A percentile compares a stretch with the other conserved stretches of the same genome.
Evolutionary conservation across 495 filamentous ascomycete genomes (phyloP).

Genomic region (Viridothelium virens): DNA sequence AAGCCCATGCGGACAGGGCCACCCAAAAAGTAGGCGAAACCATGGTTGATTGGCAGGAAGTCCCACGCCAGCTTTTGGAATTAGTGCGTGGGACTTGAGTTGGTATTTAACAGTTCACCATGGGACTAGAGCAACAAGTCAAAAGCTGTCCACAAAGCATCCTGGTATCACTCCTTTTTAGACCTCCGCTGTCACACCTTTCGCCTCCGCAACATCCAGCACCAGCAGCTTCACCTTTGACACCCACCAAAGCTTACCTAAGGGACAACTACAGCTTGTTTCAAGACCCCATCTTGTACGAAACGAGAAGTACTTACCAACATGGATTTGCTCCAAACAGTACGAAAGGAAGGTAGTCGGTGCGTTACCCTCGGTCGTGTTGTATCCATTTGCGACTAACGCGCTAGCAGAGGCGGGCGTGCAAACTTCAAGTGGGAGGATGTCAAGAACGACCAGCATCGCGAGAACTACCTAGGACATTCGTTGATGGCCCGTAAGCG

Average conservation of each 20-base stretch:
- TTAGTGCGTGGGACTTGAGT: conserved; percentile 1
- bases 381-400: conserved; percentile 6
- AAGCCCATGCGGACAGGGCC: not conserved
- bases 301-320: not conserved
- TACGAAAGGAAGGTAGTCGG: conserved; percentile 88
- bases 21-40: not conserved
- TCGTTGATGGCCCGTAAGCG: conserved; percentile 69
- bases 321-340: conserved; percentile 91
- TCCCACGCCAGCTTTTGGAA: not conserved
- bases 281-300: not conserved
- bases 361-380: conserved; percentile 27
- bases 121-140: not conserved
- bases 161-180: not conserved
- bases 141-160: conserved; percentile 1
- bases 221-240: not conserved
- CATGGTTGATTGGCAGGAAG: not conserved
- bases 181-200: conserved; percentile 7
- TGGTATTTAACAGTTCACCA: not conserved
- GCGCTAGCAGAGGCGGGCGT: conserved; percentile 61
- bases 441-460: conserved; percentile 75
- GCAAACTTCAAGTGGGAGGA: conserved; percentile 95
- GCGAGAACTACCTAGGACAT: conserved; percentile 96
- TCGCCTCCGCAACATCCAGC: conserved; percentile 3
- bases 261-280: not conserved
- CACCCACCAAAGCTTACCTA: not conserved